phyloP scores from a whole-genome alignment of 2,329 filamentous ascomycete genomes.

The Emericellopsis atlantica region DNA sequence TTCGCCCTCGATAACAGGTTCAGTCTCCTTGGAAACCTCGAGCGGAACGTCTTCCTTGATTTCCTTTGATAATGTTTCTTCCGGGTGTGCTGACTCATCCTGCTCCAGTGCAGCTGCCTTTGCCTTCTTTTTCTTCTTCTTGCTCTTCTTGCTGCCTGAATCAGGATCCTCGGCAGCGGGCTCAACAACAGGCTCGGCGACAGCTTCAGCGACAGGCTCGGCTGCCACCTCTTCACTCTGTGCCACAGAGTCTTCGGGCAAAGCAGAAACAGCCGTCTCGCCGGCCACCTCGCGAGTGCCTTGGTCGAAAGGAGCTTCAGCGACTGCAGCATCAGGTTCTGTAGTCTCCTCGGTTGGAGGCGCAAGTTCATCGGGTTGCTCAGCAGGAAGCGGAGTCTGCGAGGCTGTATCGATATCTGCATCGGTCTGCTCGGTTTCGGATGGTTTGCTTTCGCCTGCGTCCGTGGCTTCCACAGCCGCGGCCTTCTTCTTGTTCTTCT shows the following conservation, averaged over 20 bases:
- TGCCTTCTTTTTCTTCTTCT: constrained; percentile 6
- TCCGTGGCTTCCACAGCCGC: too few relatives aligned
- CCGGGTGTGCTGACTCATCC: not conserved
- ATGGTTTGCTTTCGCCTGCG: too few relatives aligned
- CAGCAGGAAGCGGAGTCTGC: too few relatives aligned
- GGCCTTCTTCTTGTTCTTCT: too few relatives aligned
- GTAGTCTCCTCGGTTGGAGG: not conserved
- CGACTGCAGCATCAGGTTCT: not conserved
- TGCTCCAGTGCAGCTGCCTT: not conserved
- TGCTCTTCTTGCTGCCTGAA: constrained; percentile 6
- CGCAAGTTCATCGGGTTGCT: too few relatives aligned
- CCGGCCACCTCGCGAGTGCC: not conserved
- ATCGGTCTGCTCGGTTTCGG: too few relatives aligned
- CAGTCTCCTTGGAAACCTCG: not conserved
- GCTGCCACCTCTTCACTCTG: not conserved
- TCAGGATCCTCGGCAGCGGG: not conserved
- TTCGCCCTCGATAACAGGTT: not conserved
- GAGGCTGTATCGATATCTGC: too few relatives aligned
- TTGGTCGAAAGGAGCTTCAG: not conserved
- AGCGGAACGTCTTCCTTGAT: too few relatives aligned
- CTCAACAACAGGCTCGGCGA: not conserved
- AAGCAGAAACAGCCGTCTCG: not conserved
- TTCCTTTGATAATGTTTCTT: too few relatives aligned
- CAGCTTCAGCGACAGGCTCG: not conserved
- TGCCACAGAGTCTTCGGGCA: not conserved